Conservation (phyloP, 225 moss, liverwort and hornwort genomes). For the Sphagnum contortum region DNA sequence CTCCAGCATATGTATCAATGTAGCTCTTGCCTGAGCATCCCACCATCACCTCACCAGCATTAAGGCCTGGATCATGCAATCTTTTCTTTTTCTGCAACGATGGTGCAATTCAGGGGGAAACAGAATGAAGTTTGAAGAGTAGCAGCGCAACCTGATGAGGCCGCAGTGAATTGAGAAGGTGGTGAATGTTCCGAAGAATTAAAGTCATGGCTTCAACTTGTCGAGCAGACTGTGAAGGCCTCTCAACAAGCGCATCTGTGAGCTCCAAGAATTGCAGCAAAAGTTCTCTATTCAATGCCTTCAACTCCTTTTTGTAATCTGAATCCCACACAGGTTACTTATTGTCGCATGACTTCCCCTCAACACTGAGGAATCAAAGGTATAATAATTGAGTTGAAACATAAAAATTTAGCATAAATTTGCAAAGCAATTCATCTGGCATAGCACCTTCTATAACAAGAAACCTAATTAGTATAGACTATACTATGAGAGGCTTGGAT, state of each 20-base stretch:
- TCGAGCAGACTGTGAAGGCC: constrained; percentile 93
- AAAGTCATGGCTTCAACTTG: constrained; percentile 95
- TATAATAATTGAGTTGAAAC: too few relatives aligned
- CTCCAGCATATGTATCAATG: constrained; percentile 86
- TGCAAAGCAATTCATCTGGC: constrained; percentile 40
- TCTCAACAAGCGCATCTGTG: constrained; percentile 82
- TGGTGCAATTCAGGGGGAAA: not conserved
- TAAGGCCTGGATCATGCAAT: not conserved
- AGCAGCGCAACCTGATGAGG: constrained; percentile 66
- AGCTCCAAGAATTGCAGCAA: constrained; percentile 90
- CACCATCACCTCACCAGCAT: not conserved
- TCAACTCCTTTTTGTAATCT: constrained; percentile 93
- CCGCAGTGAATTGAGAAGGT: constrained; percentile 86
- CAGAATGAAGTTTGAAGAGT: too few relatives aligned
- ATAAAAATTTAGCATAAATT: constrained; percentile 41
- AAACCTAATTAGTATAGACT: constrained; percentile 11
- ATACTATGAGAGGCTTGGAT: not conserved
- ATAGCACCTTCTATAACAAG: constrained; percentile 23
- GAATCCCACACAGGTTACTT: constrained; percentile 48
- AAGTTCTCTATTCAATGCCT: constrained; percentile 76
- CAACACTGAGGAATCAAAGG: too few relatives aligned
- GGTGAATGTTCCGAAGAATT: constrained; percentile 85
- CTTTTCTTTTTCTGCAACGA: not conserved
- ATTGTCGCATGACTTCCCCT: constrained; percentile 44
- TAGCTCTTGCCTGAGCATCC: constrained; percentile 70